Evolutionary conservation across 2,329 filamentous ascomycete genomes (phyloP).

Genomic region (Venturia effusa): DNA sequence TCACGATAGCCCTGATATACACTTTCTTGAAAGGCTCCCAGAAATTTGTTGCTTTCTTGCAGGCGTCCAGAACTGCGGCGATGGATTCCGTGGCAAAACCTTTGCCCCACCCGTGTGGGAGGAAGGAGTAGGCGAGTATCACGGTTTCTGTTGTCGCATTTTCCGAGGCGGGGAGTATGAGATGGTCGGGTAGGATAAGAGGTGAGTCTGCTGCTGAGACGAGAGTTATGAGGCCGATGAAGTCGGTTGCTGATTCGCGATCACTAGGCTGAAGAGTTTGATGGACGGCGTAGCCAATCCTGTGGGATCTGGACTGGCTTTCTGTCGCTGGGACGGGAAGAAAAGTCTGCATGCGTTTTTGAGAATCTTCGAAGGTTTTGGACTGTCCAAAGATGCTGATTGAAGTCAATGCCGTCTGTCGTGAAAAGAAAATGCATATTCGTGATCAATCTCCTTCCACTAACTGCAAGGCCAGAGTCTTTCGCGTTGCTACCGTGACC

Average conservation of each 20-base stretch:
- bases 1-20: slow-evolving; percentile 23
- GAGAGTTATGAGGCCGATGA: slow-evolving; percentile 20
- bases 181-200: slow-evolving; percentile 15
- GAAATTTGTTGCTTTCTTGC: slow-evolving; percentile 15
- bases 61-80: slow-evolving; percentile 18
- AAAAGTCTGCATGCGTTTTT: slow-evolving; percentile 15
- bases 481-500: no score
- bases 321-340: slow-evolving; percentile 14
- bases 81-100: slow-evolving; percentile 18
- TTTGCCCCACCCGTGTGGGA: slow-evolving; percentile 16
- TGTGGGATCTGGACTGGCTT: slow-evolving; percentile 15
- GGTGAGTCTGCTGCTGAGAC: slow-evolving; percentile 13
- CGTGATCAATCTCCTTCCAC: no score
- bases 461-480: no score
- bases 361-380: slow-evolving; percentile 21
- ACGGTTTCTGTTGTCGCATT: slow-evolving; percentile 16
- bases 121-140: slow-evolving; percentile 16
- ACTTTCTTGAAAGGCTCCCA: slow-evolving; percentile 21
- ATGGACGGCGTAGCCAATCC: slow-evolving; percentile 20
- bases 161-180: slow-evolving; percentile 14
- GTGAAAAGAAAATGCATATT: no score
- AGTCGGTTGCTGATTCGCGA: slow-evolving; percentile 12
- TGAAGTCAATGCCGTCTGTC: background rate
- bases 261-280: slow-evolving; percentile 14
- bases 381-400: slow-evolving; percentile 18